phyloP scores from a whole-genome alignment of 2,329 filamentous ascomycete genomes.

The Neocucurbitaria cava region DNA sequence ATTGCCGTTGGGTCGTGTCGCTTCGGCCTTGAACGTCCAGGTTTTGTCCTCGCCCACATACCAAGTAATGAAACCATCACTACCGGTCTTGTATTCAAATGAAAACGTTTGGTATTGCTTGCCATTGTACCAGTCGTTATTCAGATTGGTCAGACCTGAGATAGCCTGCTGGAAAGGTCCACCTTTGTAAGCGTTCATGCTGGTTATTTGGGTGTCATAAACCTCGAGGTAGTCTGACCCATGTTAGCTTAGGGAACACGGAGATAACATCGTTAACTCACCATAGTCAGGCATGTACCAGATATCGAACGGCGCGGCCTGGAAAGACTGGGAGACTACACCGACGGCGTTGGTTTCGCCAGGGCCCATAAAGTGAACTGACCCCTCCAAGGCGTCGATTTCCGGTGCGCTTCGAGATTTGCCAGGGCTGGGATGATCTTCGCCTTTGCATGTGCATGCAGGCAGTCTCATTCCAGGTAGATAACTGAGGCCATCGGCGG shows the following conservation, averaged over 20 bases:
- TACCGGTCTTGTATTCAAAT: conserved; percentile 64
- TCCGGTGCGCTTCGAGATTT: conserved; percentile 72
- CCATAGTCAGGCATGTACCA: conserved; percentile 69
- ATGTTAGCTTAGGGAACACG: conserved; percentile 17
- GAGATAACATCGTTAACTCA: conserved; percentile 21
- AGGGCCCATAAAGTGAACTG: conserved; percentile 60
- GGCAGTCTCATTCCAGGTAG: conserved; percentile 75
- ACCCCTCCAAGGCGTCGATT: conserved; percentile 77
- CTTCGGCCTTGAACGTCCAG: conserved; percentile 67
- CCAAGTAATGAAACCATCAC: conserved; percentile 69
- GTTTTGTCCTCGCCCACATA: conserved; percentile 70
- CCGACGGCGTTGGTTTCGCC: conserved; percentile 62
- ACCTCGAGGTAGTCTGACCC: conserved; percentile 66
- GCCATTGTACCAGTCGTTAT: conserved; percentile 65
- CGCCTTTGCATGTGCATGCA: conserved; percentile 68
- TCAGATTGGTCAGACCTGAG: conserved; percentile 61
- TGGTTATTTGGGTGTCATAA: conserved; percentile 63
- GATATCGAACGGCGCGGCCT: conserved; percentile 73
- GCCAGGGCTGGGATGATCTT: conserved; percentile 71
- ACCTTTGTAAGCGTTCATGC: conserved; percentile 63
- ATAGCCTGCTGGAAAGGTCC: conserved; percentile 64
- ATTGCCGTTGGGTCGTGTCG: conserved; percentile 73
- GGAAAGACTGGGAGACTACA: conserved; percentile 69
- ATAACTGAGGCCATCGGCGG: conserved; percentile 69
- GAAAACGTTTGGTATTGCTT: conserved; percentile 63